These are phyloP conservation scores for Volvox africanus DNA, from an alignment of 139 green algal species.

Conservation along the genomic window DNA sequence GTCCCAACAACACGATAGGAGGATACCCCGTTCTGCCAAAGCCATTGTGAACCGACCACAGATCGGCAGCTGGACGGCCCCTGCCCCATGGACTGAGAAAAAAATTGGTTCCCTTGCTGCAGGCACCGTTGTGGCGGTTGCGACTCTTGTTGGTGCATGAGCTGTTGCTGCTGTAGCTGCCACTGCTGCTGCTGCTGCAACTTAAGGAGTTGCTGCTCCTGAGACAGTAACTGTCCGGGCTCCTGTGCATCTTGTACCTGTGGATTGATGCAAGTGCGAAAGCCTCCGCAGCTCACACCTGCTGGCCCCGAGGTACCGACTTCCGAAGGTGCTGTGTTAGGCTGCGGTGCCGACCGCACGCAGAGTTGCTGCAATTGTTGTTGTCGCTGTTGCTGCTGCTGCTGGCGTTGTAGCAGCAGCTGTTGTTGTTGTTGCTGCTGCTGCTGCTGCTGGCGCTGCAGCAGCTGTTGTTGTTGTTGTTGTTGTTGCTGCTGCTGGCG, in stretches of 20 bases:
- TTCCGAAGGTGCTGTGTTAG: neutral
- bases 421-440: constrained; percentile 21
- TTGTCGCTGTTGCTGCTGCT: neutral
- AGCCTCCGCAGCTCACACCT: too few species aligned
- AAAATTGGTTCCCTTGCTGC: neutral
- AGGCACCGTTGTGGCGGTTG: neutral
- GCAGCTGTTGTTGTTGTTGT: neutral
- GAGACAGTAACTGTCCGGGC: neutral
- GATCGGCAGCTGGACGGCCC: too few species aligned
- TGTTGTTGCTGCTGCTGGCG: neutral
- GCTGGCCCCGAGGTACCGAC: neutral
- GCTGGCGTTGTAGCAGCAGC: neutral
- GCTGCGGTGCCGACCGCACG: neutral
- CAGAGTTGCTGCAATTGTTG: neutral
- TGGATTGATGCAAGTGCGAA: neutral
- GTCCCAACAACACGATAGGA: neutral
- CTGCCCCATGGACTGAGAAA: too few species aligned
- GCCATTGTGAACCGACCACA: neutral
- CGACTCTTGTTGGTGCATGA: neutral
- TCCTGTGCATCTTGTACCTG: neutral
- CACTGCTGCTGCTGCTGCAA: neutral
- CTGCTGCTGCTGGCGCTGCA: neutral
- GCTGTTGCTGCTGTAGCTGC: neutral
- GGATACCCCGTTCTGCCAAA: neutral
- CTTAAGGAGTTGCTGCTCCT: neutral